Base-by-base conservation (phyloP, 371 early-diverging fungal genomes). In the Chytridium lagenaria region DNA sequence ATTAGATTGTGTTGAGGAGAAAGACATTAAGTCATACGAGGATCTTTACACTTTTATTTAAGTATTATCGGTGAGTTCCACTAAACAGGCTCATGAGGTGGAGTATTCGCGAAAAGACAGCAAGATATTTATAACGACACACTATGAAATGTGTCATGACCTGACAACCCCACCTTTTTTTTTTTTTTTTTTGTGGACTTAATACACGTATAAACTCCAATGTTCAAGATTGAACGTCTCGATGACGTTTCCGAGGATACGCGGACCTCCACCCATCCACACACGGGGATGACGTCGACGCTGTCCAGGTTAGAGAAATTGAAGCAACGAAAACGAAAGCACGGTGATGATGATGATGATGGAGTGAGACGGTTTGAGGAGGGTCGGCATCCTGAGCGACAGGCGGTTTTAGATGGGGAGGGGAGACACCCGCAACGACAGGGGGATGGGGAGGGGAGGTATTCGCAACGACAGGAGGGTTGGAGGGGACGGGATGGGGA, bases 141-240 rank as follows among this genome's bases (percentile, higher is more conserved):
- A n/a, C n/a, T n/a, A n/a, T n/a, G n/a, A n/a, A n/a, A n/a, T n/a
- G n/a, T n/a, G n/a, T n/a, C n/a, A n/a, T n/a, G n/a, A n/a, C n/a
- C n/a, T n/a, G n/a, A n/a, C n/a, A n/a, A n/a, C n/a, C n/a, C n/a
- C n/a, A n/a, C n/a, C n/a, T n/a, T n/a, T 52, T 52, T 52, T 26
- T 52, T 52, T 52, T 52, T 26, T 52, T 52, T 52, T 52, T 5
- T 26, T 52, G 5, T 52, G 12, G 5, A 15, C 26, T 52, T 10
- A 15, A 15, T 26, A 5, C 26, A 15, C n/a, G 7, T 52, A 23
- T 5, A 5, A 22, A 10, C 5, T 23, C 23, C 55, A 30, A 61
- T 61, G 61, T 61, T 61, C 61, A 61, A 37, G 36, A 34, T 61
- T 26, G 61, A 61, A 26, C 31, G 61, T 15, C 34, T 34, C 36